Evolutionary conservation across 352 stramenopile genomes (phyloP), one percentile per base, ranked within the genome.

Genomic region (Phytophthora sp.): DNA sequence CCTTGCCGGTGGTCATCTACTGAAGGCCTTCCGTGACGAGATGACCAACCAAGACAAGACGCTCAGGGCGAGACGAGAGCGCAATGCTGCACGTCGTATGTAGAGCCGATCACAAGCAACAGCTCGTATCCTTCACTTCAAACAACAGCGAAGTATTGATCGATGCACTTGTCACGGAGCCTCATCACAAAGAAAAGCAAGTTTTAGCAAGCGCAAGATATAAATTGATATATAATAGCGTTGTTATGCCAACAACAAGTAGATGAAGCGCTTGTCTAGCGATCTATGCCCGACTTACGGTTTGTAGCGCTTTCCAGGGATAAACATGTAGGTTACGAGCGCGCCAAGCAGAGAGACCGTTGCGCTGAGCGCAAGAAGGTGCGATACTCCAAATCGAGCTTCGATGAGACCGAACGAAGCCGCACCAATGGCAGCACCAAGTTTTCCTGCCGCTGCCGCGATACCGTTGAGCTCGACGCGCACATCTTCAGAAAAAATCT

Each of bases 381-480:
- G 61, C 13, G 72, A 76, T 31, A 94, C 83, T 17, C 83, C 81
- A 49, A 70, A 85, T 4, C 68, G 62, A 48, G 74, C 71, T 64
- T 91, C 77, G 34, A 92, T 79, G 38, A 88, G 57, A 4, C 83
- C 81, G 46, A 89, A 92, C 5, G 83, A 62, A 6, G 79, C 80
- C 5, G 83, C 83, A 1, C 82, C 82, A 12, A 91, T 35, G 4
- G 80, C 77, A 41, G 84, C 84, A 4, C 84, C 88, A 3, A 94
- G 57, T 51, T 96, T 96, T n/a, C 88, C 88, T 8, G 53, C 66
- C 13, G 88, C 88, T 2, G 88, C 86, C 5, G 84, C 81, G 31
- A 96, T 69, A n/a, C 88, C 88, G 34, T 94, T 91, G 43, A 91
- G 74, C 54, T 91, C 85, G n/a, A 90, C 84, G 15, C 85, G 86